Conservation (phyloP, 495 filamentous ascomycete genomes). For the Trichoderma virens region DNA sequence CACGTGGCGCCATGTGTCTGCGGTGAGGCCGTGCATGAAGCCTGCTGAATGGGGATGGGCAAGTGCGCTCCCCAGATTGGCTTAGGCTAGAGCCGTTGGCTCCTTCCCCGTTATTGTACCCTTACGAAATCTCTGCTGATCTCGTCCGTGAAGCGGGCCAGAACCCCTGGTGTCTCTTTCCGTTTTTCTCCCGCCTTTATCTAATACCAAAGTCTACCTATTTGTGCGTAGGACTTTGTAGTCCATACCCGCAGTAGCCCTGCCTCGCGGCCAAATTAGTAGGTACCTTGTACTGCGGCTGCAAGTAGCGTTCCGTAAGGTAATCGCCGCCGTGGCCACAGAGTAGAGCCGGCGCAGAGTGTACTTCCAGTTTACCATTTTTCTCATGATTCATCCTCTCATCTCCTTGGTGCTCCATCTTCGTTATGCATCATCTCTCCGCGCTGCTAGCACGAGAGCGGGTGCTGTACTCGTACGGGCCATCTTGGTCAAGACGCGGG, state of each 20-base stretch:
- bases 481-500: too few species aligned
- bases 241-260: neutral
- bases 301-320: too few species aligned
- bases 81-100: slow-evolving; percentile 1
- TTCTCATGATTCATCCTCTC: neutral
- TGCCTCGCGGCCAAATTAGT: too few species aligned
- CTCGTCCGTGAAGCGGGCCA: neutral
- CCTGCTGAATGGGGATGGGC: slow-evolving; percentile 4
- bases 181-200: neutral
- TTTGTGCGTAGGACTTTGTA: neutral
- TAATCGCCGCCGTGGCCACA: too few species aligned
- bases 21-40: slow-evolving; percentile 5
- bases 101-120: neutral
- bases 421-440: neutral
- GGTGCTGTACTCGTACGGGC: too few species aligned
- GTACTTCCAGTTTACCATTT: too few species aligned
- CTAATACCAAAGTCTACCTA: too few species aligned
- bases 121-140: slow-evolving; percentile 1
- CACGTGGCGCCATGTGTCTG: slow-evolving; percentile 2
- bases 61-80: slow-evolving; percentile 1
- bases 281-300: too few species aligned
- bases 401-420: slow-evolving; percentile 1
- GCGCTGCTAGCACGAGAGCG: too few species aligned
- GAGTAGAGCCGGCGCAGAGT: too few species aligned
- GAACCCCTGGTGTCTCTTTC: slow-evolving; percentile 7